These are phyloP conservation scores for Ogataea hybrid DNA, from an alignment of 1,139 yeast genomes.

Conservation along the genomic window DNA sequence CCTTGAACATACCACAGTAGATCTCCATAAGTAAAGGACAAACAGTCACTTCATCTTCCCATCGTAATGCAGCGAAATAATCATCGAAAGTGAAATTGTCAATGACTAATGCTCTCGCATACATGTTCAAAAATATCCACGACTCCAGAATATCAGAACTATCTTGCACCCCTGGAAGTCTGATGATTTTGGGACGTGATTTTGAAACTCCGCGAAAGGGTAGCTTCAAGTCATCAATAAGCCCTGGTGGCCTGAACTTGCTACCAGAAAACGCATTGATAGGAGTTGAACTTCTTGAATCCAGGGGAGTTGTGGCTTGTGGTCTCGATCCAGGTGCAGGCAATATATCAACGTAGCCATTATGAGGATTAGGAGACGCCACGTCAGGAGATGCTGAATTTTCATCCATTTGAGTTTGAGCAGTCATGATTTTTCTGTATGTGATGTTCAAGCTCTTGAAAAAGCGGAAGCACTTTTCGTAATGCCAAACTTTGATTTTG, in stretches of 20 bases:
- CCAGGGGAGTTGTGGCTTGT: constrained; percentile 8
- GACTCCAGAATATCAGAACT: constrained; percentile 54
- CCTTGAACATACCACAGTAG: constrained; percentile 61
- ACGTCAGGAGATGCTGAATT: constrained; percentile 2
- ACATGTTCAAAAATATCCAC: constrained; percentile 76
- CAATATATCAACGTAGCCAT: constrained; percentile 13
- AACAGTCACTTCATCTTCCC: constrained; percentile 47
- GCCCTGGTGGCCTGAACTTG: constrained; percentile 13
- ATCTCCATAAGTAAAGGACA: constrained; percentile 67
- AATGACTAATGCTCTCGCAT: constrained; percentile 57
- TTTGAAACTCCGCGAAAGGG: constrained; percentile 25
- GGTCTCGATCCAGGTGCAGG: constrained; percentile 11
- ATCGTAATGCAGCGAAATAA: constrained; percentile 60
- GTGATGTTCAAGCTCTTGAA: constrained; percentile 58
- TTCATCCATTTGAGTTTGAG: constrained; percentile 18
- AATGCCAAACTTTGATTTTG: constrained; percentile 83
- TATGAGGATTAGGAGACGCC: constrained; percentile 3
- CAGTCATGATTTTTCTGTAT: constrained; percentile 32
- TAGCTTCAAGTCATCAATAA: constrained; percentile 29
- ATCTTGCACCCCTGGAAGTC: constrained; percentile 21
- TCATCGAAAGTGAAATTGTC: constrained; percentile 83
- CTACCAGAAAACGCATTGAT: constrained; percentile 6
- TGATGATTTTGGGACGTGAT: constrained; percentile 25
- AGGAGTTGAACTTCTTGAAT: constrained; percentile 17
- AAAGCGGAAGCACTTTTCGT: constrained; percentile 81